These are phyloP conservation scores for Colletotrichum ledebouriae DNA, from an alignment of 2,329 filamentous ascomycete species.

Conservation along the genomic window DNA sequence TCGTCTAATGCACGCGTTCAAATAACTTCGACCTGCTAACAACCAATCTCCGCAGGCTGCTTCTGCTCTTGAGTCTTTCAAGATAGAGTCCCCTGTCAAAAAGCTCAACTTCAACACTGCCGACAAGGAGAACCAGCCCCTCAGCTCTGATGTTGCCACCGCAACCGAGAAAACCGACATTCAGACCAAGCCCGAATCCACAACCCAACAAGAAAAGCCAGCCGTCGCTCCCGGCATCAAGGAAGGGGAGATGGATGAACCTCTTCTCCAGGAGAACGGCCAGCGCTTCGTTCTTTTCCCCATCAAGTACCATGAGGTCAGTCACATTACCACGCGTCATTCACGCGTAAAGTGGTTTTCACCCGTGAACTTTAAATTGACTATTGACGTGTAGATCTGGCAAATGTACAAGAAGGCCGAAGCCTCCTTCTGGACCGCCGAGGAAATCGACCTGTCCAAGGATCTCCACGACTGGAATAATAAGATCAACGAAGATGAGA, in stretches of 20 bases:
- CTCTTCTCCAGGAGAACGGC: constrained; percentile 93
- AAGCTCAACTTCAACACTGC: constrained; percentile 82
- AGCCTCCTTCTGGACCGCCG: constrained; percentile 99
- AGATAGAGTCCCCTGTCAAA: constrained; percentile 94
- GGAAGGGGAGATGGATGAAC: constrained; percentile 83
- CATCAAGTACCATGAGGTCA: constrained; percentile 99
- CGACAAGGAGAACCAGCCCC: constrained; percentile 84
- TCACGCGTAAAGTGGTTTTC: constrained; percentile 77
- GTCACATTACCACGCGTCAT: constrained; percentile 61
- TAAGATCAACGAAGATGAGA: constrained; percentile 94
- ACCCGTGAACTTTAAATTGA: constrained; percentile 54
- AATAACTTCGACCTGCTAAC: constrained; percentile 49
- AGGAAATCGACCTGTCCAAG: constrained; percentile 99
- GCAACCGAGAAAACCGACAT: constrained; percentile 69
- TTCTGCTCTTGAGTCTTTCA: constrained; percentile 86
- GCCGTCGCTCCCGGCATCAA: constrained; percentile 67
- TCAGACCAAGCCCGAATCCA: constrained; percentile 70
- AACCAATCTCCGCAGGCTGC: constrained; percentile 73
- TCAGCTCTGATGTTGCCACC: constrained; percentile 63
- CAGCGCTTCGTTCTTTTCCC: constrained; percentile 98
- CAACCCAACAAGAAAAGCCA: constrained; percentile 59
- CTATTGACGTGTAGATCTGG: constrained; percentile 80
- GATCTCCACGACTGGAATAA: constrained; percentile 99
- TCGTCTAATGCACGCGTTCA: constrained; percentile 6
- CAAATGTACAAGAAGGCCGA: constrained; percentile 99